Base-by-base conservation (phyloP, 2,329 filamentous ascomycete genomes). In the Claviceps humidiphila region DNA sequence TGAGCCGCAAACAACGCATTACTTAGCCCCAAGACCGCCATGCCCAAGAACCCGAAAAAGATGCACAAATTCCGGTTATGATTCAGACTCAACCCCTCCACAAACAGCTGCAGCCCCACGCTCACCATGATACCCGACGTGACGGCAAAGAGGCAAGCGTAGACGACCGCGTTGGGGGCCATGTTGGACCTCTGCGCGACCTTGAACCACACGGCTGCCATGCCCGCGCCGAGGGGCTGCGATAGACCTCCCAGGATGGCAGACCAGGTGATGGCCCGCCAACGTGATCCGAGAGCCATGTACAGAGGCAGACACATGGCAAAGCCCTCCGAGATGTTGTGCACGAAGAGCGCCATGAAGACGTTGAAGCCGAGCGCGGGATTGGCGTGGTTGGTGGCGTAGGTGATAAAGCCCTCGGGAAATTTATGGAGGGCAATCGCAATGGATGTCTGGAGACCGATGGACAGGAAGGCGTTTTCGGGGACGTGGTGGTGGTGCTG, bases 281-380 rank as follows among this genome's bases (percentile, higher is more conserved):
- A 72, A 46, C 89, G 84, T 54, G 83, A 91, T 56, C 84, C 79
- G 37, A 96, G 79, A 1, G 93, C 93, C 61, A 98, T 86, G 68
- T 95, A 98, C 0, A 98, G 75, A 0, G 93, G 93, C 0, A 98
- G 72, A 0, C 89, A 89, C 77, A 98, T 85, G 56, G 90, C 88
- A 64, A 97, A 97, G 1, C 93, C 93, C 71, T 98, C 93, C 30
- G 89, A 90, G 62, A 98, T 95, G 70, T 97, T 98, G 75, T 98
- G 93, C 54, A 98, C 91, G 64, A 95, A 95, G 7, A 98, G 78
- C 0, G 93, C 91, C 67, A 97, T 80, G 70, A 98, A 98, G 51
- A 98, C 89, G 50, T 87, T 86, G 67, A 95, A 82, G 20, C 93
- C 93, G 0, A 98, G 80, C 0, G 78, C 75, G 0, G 93, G 90